Percentiles rank a stretch among this genome's conserved stretches.
phyloP scores from a whole-genome alignment of 305 asterid species.

The Euphrasia arctica region DNA sequence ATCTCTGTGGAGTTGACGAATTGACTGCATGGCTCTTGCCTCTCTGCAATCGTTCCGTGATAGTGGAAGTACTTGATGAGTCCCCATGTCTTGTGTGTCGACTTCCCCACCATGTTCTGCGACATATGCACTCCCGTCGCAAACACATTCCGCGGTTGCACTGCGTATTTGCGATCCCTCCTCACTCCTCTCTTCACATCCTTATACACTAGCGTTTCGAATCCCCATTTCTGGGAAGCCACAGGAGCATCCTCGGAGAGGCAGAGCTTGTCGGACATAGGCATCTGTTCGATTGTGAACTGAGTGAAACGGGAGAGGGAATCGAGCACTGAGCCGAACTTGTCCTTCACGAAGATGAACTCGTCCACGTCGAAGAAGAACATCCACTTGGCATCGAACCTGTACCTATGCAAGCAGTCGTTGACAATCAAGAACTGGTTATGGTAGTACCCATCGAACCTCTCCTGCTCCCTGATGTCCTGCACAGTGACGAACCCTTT shows the following conservation, averaged over 20 bases:
- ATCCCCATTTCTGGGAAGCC: conserved; percentile 82
- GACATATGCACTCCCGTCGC: conserved; percentile 93
- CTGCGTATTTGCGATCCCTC: conserved; percentile 75
- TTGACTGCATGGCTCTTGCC: conserved; percentile 64
- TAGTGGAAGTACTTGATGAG: conserved; percentile 72
- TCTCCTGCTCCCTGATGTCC: conserved; percentile 72
- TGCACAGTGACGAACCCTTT: conserved; percentile 71
- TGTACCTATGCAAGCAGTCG: conserved; percentile 73
- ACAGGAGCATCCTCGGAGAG: conserved; percentile 50
- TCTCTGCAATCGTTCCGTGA: conserved; percentile 67
- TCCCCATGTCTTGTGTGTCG: conserved; percentile 62
- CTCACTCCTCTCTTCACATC: conserved; percentile 62
- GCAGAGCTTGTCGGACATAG: conserved; percentile 74
- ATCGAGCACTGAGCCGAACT: conserved; percentile 48
- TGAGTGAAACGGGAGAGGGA: conserved; percentile 57
- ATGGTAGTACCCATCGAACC: conserved; percentile 81
- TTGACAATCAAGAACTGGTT: conserved; percentile 78
- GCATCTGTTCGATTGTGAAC: conserved; percentile 77
- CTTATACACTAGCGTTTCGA: conserved; percentile 78
- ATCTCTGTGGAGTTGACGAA: conserved; percentile 38
- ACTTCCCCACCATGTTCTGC: conserved; percentile 58
- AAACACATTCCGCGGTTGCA: conserved; percentile 70
- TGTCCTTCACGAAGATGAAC: conserved; percentile 57
- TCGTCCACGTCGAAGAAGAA: conserved; percentile 88
- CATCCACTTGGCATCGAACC: conserved; percentile 65